Base-by-base conservation (phyloP, 73 alveolate genomes). In the Paraurostyla sp. region DNA sequence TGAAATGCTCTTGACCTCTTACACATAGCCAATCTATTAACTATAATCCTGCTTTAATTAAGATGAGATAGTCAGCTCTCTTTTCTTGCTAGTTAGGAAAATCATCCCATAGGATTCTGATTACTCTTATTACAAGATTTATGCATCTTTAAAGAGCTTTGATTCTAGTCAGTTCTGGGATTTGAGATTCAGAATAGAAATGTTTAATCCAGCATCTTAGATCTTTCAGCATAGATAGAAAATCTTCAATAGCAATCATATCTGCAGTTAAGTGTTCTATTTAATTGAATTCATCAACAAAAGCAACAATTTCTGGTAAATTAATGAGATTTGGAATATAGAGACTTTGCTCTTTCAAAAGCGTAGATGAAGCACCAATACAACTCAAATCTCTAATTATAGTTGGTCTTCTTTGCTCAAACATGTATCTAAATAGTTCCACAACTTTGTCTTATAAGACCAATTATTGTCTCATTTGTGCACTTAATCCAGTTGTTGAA, bases 1-100 rank as follows among this genome's bases (percentile, higher is more conserved):
- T 42, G 45, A 88, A 88, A 22, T 76, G 62, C 56, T 76, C 91
- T 60, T 88, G 45, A 0, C 86, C 86, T 43, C 86, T 54, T 7
- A 78, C 86, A 35, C 94, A 88, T 38, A 88, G 90, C 94, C 94
- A 88, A 73, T 88, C 94, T 18, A 88, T 41, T 30, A 88, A 51
- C 63, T 42, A 23, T 41, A 88, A 38, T 25, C 80, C 51, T 15
- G 83, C 71, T 42, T 88, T 59, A 2, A 88, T 78, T 27, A 88
- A 45, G 0, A 36, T 32, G 2, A 88, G 49, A 30, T 56, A 88
- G 52, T 88, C 94, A n/a, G 85, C 91, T 76, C 87, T 88, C 75
- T 57, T 76, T 16, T 88, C 89, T 4, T 4, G 71, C 0, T 48
- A 40, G 0, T 43, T 18, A 3, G 69, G 57, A 60, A 52, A 88